Evolutionary conservation across 345 rosid species (phyloP).

Genomic region (Noccaea caerulescens): DNA sequence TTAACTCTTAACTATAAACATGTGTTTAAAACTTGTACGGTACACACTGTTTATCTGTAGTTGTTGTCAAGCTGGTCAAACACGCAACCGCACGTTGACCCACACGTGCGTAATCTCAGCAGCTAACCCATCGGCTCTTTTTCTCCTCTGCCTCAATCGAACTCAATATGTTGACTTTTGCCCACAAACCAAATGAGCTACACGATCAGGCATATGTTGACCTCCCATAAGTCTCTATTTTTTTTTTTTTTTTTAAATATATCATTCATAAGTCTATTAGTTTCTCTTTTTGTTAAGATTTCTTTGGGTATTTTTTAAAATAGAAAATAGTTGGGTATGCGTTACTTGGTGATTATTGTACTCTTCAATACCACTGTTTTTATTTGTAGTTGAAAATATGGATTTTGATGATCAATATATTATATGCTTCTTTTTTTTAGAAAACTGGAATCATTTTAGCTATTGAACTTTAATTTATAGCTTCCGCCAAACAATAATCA

Average conservation of each 20-base stretch:
- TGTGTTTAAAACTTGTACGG: constrained; percentile 37
- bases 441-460: background rate
- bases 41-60: background rate
- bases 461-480: too few species aligned
- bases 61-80: constrained; percentile 23
- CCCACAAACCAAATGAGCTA: too few species aligned
- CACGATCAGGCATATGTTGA: too few species aligned
- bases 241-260: too few species aligned
- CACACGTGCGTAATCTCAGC: constrained; percentile 6
- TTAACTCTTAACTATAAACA: background rate
- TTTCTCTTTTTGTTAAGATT: too few species aligned
- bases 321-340: background rate
- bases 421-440: too few species aligned
- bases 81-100: constrained; percentile 8
- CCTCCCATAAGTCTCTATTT: too few species aligned
- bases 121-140: background rate
- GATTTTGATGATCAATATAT: background rate
- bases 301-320: too few species aligned
- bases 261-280: too few species aligned
- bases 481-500: background rate
- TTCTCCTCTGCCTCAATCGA: too few species aligned
- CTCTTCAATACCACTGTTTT: background rate
- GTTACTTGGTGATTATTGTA: background rate
- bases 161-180: too few species aligned
- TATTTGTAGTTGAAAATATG: background rate